These are phyloP conservation scores for Cladochytrium tenue DNA, from an alignment of 371 early-diverging fungal genomes.

Conservation along the genomic window DNA sequence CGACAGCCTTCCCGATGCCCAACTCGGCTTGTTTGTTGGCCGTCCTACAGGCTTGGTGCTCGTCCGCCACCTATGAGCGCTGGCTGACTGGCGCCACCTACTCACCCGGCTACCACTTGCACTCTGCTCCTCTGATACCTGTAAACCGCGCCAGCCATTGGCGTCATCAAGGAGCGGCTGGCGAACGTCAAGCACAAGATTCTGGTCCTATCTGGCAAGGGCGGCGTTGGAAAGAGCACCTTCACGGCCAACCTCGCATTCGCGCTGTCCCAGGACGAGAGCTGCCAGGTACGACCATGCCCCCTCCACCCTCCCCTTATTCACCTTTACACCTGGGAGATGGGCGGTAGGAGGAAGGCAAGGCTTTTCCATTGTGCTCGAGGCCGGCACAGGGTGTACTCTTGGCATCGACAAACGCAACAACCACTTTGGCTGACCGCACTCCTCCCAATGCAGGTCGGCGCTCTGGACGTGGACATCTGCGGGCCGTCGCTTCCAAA, in stretches of 20 bases:
- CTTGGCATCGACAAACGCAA: too few species aligned
- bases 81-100: background rate
- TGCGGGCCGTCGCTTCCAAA: constrained; percentile 98
- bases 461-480: constrained; percentile 98
- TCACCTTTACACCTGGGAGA: too few species aligned
- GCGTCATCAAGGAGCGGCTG: constrained; percentile 73
- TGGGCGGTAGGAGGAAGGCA: too few species aligned
- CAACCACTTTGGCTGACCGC: background rate
- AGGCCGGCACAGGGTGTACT: too few species aligned
- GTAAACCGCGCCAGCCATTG: constrained; percentile 54
- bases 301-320: constrained; percentile 58
- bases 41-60: too few species aligned
- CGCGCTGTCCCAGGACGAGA: constrained; percentile 40
- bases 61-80: too few species aligned
- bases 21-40: too few species aligned
- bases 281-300: constrained; percentile 26
- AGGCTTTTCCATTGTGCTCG: too few species aligned
- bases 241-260: constrained; percentile 52
- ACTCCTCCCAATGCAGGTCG: constrained; percentile 61
- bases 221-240: constrained; percentile 74
- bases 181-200: constrained; percentile 45
- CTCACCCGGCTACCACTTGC: constrained; percentile 6
- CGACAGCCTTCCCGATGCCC: background rate
- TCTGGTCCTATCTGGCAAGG: constrained; percentile 69
- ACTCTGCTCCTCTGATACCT: background rate